Evolutionary conservation across 768 basidiomycete species (phyloP), one percentile per base, ranked within the genome.

Genomic region (Lactarius deliciosus): DNA sequence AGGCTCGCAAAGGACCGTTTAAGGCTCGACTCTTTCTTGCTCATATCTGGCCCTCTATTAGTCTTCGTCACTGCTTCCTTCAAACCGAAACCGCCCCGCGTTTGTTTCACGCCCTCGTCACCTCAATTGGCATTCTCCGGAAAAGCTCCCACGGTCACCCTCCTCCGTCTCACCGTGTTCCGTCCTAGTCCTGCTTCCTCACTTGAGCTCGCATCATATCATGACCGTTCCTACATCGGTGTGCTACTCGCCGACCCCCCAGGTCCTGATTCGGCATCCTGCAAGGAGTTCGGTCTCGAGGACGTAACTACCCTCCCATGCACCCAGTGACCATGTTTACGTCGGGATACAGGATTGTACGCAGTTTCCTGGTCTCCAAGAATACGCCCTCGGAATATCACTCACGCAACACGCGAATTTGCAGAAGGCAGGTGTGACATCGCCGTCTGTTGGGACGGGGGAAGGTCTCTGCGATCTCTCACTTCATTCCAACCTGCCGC

Each of bases 381-480:
- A 83, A 3, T 97, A 97, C 69, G 86, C 90, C 5, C 79, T 79
- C 6, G 77, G 87, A 5, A 80, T 96, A 1, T 84, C 92, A 0
- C 78, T 95, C 45, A 87, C 90, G 94, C 90, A 0, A 89, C 85
- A 3, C 80, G 81, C 10, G 81, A 83, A 5, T 78, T 98, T 3
- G 78, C 80, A 30, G 77, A 82, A 15, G 76, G 79, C 16, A 53
- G 78, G 2, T 82, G 83, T 5, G 82, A 90, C 32, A 76, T 91
- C 34, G 85, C 89, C 0, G 85, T 98, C 53, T 88, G 85, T 73
- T 97, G 96, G 95, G 95, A 96, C 71, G 96, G 96, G 16, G 96
- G 96, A 59, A 82, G 91, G 87, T 86, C 64, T 60, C 74, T 61
- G 11, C n/a, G n/a, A 25, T 40, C 47, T 68, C 30, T 61, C 6